Evolutionary conservation across 805 yeast genomes (phyloP), one percentile per base, ranked within the genome.

Genomic region (Spathaspora boniae): DNA sequence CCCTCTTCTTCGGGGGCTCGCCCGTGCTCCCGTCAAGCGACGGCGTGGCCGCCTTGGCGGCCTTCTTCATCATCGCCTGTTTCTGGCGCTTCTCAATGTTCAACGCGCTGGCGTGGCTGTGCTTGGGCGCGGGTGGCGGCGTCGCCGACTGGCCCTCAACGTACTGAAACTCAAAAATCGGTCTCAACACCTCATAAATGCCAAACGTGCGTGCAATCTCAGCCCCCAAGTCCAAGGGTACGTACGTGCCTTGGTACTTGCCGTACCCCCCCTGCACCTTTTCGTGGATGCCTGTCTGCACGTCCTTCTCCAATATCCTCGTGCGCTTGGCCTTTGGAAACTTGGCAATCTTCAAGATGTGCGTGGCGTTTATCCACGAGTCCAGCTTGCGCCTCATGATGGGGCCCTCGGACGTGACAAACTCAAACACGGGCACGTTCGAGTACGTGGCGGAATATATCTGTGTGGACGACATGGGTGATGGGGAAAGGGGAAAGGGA

Each of bases 381-480:
- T 82, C 88, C 26, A 55, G 55, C 30, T 74, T 67, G 32, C 88
- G 64, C 35, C 86, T 65, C 86, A 81, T 80, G 21, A 82, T 78
- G 14, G 82, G 85, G 23, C 82, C 82, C 34, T 80, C 86, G 22
- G 75, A 68, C 27, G 85, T 74, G 31, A 79, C 80, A 53, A 80
- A 72, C 56, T 82, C 88, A 46, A 67, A 67, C 44, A 67, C 73
- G 9, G 93, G 85, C 36, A 86, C 84, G 47, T 87, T 77, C 26
- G 89, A 73, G 64, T 85, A 82, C 16, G 85, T 80, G 27, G 84
- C 83, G 2, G 87, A 80, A 55, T 81, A 83, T 22, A 83, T 69
- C 45, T 69, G 71, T 31, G 52, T 47, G 31, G 44, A 36, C 49
- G 37, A 28, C 43, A 40, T 40, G 9, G 20, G 23, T 12, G 9